Percentiles rank a stretch among this genome's conserved stretches.
Evolutionary conservation across 176 grass and related monocot species (phyloP).

Genomic region (Oryza officinalis): DNA sequence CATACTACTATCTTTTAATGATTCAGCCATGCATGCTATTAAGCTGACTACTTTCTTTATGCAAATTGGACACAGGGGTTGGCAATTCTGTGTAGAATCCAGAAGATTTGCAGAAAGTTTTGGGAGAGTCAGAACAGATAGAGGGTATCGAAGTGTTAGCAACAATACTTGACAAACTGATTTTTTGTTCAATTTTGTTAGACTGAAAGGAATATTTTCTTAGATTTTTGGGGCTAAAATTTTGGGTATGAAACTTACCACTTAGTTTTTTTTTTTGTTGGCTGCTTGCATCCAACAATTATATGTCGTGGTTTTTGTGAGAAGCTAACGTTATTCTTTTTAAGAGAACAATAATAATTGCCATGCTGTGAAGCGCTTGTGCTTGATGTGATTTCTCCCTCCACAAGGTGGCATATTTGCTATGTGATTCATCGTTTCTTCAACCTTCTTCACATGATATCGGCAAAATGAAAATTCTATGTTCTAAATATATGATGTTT

Average conservation of each 20-base stretch:
- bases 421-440: too few relatives aligned
- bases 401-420: too few relatives aligned
- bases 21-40: not conserved
- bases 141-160: slow-evolving; percentile 34
- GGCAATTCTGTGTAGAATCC: slow-evolving; percentile 38
- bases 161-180: slow-evolving; percentile 44
- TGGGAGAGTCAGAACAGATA: slow-evolving; percentile 41
- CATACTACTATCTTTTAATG: not conserved
- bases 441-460: too few relatives aligned
- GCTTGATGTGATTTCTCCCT: not conserved
- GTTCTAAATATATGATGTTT: too few relatives aligned
- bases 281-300: slow-evolving; percentile 28
- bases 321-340: slow-evolving; percentile 52
- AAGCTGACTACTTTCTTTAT: slow-evolving; percentile 11
- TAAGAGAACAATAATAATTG: slow-evolving; percentile 43
- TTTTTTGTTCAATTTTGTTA: slow-evolving; percentile 60
- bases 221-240: slow-evolving; percentile 27
- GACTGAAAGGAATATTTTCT: slow-evolving; percentile 33
- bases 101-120: slow-evolving; percentile 37
- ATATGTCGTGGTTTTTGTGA: slow-evolving; percentile 29
- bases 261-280: slow-evolving; percentile 29
- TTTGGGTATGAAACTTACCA: slow-evolving; percentile 40
- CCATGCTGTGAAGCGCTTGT: slow-evolving; percentile 2
- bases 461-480: too few relatives aligned
- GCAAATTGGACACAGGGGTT: slow-evolving; percentile 29